Evolutionary conservation across 495 filamentous ascomycete genomes (phyloP).

Genomic region (Patellaria atrata): DNA sequence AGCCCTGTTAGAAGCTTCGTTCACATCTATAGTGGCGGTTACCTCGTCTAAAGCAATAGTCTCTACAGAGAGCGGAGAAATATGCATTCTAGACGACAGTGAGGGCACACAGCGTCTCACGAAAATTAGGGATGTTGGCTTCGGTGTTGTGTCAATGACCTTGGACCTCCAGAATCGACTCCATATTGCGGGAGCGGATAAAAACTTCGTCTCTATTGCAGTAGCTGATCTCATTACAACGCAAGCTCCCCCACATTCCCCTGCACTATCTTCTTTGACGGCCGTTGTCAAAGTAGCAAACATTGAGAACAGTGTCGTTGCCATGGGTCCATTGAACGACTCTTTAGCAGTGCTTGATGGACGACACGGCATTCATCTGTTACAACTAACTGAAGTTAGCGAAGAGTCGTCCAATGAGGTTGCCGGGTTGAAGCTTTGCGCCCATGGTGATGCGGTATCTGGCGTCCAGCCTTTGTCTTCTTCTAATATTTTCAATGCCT

Average conservation of each 20-base stretch:
- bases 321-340: constrained; percentile 44
- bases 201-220: constrained; percentile 12
- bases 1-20: constrained; percentile 63
- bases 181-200: constrained; percentile 17
- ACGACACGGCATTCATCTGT: constrained; percentile 48
- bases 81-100: constrained; percentile 69
- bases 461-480: constrained; percentile 51
- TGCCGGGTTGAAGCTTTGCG: constrained; percentile 37
- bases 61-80: constrained; percentile 56
- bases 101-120: constrained; percentile 54
- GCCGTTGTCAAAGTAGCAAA: too few species aligned
- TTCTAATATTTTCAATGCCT: constrained; percentile 42
- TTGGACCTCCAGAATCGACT: constrained; percentile 19
- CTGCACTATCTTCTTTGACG: too few species aligned
- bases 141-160: constrained; percentile 40
- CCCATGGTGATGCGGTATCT: constrained; percentile 63
- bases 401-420: constrained; percentile 17
- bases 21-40: constrained; percentile 62
- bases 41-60: constrained; percentile 49
- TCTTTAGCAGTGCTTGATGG: constrained; percentile 64
- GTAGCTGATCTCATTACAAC: constrained; percentile 1
- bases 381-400: constrained; percentile 10
- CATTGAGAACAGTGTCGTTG: constrained; percentile 28
- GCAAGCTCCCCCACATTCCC: too few species aligned
- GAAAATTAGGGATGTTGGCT: constrained; percentile 46